Evolutionary conservation across 306 rosid genomes (phyloP).

Genomic region (Pterocarpus macrocarpus): DNA sequence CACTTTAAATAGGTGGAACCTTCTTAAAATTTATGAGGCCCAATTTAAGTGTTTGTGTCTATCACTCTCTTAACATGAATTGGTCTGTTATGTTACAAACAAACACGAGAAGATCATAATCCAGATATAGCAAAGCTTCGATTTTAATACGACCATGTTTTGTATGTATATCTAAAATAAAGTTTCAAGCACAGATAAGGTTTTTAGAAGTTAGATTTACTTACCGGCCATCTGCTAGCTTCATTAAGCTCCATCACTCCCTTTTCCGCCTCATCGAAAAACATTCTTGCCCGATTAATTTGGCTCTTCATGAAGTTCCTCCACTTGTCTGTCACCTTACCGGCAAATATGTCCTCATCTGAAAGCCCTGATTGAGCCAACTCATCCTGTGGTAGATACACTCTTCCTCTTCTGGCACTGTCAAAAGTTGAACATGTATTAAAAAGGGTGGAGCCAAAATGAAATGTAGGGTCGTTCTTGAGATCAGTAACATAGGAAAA

Average conservation of each 20-base stretch:
- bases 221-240: conserved; percentile 78
- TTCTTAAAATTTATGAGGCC: too few relatives aligned
- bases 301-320: conserved; percentile 71
- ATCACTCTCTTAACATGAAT: too few relatives aligned
- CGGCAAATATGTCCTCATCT: conserved; percentile 64
- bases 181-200: conserved; percentile 20
- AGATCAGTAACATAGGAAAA: conserved; percentile 22
- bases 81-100: too few relatives aligned
- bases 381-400: conserved; percentile 75
- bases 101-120: too few relatives aligned
- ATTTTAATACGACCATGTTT: too few relatives aligned
- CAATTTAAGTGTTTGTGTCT: too few relatives aligned
- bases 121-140: too few relatives aligned
- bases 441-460: conserved; percentile 27
- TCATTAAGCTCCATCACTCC: conserved; percentile 63
- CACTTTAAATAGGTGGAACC: too few relatives aligned
- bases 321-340: conserved; percentile 73
- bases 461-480: conserved; percentile 11
- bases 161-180: conserved; percentile 4
- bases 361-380: conserved; percentile 70
- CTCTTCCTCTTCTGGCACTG: conserved; percentile 71
- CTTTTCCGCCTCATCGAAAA: conserved; percentile 68
- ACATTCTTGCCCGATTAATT: conserved; percentile 69
- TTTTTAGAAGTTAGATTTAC: conserved; percentile 36
- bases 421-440: conserved; percentile 18